Evolutionary conservation across 2,329 filamentous ascomycete species (phyloP).

Genomic region (Chrysoporthe deuterocubensis): DNA sequence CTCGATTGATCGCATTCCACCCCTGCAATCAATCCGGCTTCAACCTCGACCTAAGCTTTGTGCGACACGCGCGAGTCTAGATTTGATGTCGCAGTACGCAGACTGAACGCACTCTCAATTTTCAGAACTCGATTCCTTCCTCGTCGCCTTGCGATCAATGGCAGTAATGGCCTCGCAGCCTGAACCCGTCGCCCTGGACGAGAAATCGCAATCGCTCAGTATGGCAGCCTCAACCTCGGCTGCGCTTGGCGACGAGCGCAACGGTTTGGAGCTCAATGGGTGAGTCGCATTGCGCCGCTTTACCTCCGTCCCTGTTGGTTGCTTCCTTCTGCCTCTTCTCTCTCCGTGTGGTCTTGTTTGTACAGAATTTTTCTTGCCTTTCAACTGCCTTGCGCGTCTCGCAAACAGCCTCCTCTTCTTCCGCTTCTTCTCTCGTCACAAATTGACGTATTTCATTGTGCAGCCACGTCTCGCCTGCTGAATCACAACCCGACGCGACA

Average conservation of each 20-base stretch:
- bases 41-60: slow-evolving; percentile 2
- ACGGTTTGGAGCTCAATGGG: slow-evolving; percentile 53
- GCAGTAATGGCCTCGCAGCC: slow-evolving; percentile 59
- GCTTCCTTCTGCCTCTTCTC: background rate
- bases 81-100: slow-evolving; percentile 41
- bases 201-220: slow-evolving; percentile 53
- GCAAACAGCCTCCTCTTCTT: too few species aligned
- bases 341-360: background rate
- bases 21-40: slow-evolving; percentile 3
- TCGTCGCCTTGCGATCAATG: slow-evolving; percentile 43
- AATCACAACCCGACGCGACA: slow-evolving; percentile 25
- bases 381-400: background rate
- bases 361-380: background rate
- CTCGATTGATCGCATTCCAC: slow-evolving; percentile 6
- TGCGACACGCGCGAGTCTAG: slow-evolving; percentile 26
- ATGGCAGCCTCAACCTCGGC: slow-evolving; percentile 50
- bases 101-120: slow-evolving; percentile 30
- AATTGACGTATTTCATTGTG: slow-evolving; percentile 21
- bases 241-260: slow-evolving; percentile 42
- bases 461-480: slow-evolving; percentile 31
- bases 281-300: slow-evolving; percentile 48
- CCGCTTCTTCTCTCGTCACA: background rate
- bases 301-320: background rate
- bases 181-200: slow-evolving; percentile 47
- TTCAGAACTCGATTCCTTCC: slow-evolving; percentile 30